Conservation (phyloP, 2,329 filamentous ascomycete species). For the Colletotrichum sp. region DNA sequence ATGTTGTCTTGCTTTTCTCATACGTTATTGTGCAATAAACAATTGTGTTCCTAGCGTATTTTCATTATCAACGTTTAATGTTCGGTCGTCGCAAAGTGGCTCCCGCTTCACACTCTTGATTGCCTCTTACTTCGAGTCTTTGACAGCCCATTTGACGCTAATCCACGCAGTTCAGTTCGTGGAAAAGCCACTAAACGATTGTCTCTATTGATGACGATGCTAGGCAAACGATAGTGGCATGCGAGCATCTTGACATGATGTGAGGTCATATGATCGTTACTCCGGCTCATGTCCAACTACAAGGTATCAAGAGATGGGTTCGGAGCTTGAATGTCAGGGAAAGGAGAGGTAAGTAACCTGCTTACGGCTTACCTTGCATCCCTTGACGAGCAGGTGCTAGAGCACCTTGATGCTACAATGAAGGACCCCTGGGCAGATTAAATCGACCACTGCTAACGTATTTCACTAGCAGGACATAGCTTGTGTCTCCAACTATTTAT, state of each 20-base stretch:
- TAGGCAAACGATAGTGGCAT: neutral
- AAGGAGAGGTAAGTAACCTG: neutral
- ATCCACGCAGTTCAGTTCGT: neutral
- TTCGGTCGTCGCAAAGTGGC: neutral
- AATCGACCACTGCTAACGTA: neutral
- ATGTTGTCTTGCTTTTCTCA: neutral
- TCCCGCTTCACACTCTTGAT: neutral
- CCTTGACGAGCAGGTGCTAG: neutral
- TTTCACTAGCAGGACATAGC: neutral
- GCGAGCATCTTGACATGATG: neutral
- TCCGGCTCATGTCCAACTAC: neutral
- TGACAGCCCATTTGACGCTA: neutral
- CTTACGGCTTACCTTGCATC: neutral
- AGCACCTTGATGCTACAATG: neutral
- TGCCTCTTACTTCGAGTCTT: neutral
- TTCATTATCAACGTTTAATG: neutral
- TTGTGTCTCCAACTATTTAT: neutral
- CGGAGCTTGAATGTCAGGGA: neutral
- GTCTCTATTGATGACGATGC: neutral
- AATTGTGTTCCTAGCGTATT: neutral
- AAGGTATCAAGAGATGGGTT: neutral
- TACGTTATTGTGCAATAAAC: neutral
- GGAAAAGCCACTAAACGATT: neutral
- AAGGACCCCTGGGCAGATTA: neutral
- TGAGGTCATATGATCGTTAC: neutral